A percentile compares a stretch with the other conserved stretches of the same genome.
Evolutionary conservation across 306 rosid genomes (phyloP).

Genomic region (Rosa chinensis): DNA sequence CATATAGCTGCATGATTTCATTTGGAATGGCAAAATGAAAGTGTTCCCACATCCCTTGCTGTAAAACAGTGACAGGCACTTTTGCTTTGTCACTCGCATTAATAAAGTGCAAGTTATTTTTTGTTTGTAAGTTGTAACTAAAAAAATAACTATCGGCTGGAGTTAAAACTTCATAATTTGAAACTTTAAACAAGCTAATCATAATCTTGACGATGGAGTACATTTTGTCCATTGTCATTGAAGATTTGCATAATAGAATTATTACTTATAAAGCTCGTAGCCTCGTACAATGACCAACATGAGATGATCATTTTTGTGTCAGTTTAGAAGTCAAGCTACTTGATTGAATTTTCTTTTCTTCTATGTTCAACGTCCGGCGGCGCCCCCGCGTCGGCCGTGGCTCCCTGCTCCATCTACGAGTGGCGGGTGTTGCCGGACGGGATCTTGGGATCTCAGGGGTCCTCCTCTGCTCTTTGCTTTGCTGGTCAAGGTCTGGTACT

Average conservation of each 20-base stretch:
- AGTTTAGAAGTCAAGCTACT: too few species aligned
- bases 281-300: too few species aligned
- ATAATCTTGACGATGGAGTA: not conserved
- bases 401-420: too few species aligned
- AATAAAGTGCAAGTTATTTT: conserved; percentile 6
- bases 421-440: too few species aligned
- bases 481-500: too few species aligned
- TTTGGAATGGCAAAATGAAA: not conserved
- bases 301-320: too few species aligned
- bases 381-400: too few species aligned
- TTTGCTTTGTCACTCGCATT: not conserved
- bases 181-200: not conserved
- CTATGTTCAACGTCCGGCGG: not conserved
- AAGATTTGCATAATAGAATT: not conserved
- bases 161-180: not conserved
- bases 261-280: too few species aligned
- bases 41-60: not conserved
- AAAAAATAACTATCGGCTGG: not conserved
- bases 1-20: not conserved
- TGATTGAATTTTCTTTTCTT: too few species aligned
- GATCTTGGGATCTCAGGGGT: too few species aligned
- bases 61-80: not conserved
- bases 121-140: not conserved
- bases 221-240: not conserved
- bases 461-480: too few species aligned